A percentile compares a stretch with the other conserved stretches of the same genome.
Evolutionary conservation across 2,329 filamentous ascomycete species (phyloP).

Genomic region (Aspergillus fijiensis): DNA sequence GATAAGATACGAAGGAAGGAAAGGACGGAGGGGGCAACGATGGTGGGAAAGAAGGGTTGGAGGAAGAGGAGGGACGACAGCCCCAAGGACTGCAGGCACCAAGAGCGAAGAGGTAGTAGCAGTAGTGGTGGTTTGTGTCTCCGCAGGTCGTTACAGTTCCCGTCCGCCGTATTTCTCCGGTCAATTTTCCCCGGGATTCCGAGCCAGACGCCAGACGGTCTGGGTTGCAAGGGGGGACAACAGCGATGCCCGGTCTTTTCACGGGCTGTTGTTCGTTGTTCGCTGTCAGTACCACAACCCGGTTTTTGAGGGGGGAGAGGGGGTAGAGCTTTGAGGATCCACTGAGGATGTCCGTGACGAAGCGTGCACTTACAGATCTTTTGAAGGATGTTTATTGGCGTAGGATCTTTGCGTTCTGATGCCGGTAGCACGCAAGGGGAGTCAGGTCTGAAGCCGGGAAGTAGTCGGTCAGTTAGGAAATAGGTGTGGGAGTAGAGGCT

Average conservation of each 20-base stretch:
- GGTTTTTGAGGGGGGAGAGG: neutral
- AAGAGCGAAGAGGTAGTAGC: conserved; percentile 2
- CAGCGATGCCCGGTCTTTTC: conserved; percentile 2
- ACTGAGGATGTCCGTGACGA: neutral
- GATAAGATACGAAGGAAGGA: neutral
- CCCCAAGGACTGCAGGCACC: conserved; percentile 14
- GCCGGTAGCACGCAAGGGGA: neutral
- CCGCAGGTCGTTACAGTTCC: conserved; percentile 12
- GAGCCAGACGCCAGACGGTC: conserved; percentile 12
- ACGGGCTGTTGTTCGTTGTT: conserved; percentile 2
- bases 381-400: neutral
- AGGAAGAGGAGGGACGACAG: conserved; percentile 9
- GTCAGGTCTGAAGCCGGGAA: neutral
- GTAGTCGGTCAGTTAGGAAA: neutral
- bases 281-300: conserved; percentile 7
- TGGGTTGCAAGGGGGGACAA: conserved; percentile 8
- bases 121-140: conserved; percentile 1
- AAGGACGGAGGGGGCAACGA: neutral
- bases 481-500: neutral
- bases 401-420: neutral
- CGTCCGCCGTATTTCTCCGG: conserved; percentile 25
- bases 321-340: neutral
- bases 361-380: neutral
- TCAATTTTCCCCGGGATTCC: conserved; percentile 25
- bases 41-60: neutral